Evolutionary conservation across 805 yeast species (phyloP), one percentile per base, ranked within the genome.

Genomic region (Saturnispora mendoncae): DNA sequence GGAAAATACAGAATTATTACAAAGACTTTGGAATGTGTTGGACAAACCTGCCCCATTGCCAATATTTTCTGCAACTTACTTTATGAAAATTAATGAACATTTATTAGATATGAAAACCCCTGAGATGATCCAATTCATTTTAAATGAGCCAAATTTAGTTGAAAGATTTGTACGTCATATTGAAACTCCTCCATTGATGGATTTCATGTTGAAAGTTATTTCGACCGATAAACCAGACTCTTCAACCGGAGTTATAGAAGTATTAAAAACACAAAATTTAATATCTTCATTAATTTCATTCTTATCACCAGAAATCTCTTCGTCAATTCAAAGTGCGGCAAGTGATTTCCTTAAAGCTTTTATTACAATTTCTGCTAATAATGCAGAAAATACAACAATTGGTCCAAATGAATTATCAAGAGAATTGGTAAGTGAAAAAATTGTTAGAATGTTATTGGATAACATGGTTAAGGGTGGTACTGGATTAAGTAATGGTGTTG

Each of bases 281-380:
- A 79, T 92, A 26, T 79, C 87, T 6, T 74, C 78, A 46, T 67
- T 92, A 48, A 67, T 92, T 27, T 72, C 77, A 13, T 79, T 77
- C 46, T 66, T 92, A 50, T 78, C 76, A 23, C 87, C 94, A 1
- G 71, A 72, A 6, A 67, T 74, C 30, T 67, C 80, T 8, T 73
- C 88, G 9, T 74, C 84, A 33, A 78, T 78, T 36, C 97, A 92
- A 59, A 79, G 92, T 14, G 94, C 97, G 0, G 94, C 95, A 1
- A 94, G 95, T 18, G 98, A 92, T 57, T 92, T 92, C 56, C 66
- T 92, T 40, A 92, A 92, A 57, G 97, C 97, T 0, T 78, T 92
- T 53, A 83, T 92, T 27, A 82, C 97, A 2, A 84, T 92, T 25
- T 85, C 96, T 33, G 95, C 97, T 6, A 92, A 90, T 55, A 85